phyloP scores from a whole-genome alignment of 2,329 filamentous ascomycete genomes.

The Sporothrix brasiliensis region DNA sequence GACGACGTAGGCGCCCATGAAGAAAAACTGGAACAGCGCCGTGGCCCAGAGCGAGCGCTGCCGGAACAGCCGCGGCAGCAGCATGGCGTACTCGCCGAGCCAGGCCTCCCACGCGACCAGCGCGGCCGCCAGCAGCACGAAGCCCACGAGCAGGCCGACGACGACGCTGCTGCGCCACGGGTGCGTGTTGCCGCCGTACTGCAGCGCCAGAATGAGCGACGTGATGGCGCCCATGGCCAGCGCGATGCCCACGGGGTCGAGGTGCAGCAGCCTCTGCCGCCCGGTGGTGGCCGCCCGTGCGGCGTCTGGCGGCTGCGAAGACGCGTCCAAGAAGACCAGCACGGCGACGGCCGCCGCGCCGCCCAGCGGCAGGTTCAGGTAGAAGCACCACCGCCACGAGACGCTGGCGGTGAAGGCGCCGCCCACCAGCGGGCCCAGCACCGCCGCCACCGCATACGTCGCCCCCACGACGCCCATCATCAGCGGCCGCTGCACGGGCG shows the following conservation, averaged over 20 bases:
- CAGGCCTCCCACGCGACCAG: conserved; percentile 43
- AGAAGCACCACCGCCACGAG: conserved; percentile 50
- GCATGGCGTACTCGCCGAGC: conserved; percentile 53
- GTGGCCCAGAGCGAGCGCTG: conserved; percentile 49
- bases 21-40: conserved; percentile 46
- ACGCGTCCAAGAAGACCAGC: not conserved
- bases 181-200: conserved; percentile 48
- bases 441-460: conserved; percentile 39
- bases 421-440: conserved; percentile 38
- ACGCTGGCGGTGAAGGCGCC: conserved; percentile 38
- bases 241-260: conserved; percentile 25
- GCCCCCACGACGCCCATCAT: conserved; percentile 22
- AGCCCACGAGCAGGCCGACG: conserved; percentile 44
- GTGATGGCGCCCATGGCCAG: conserved; percentile 40
- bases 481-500: conserved; percentile 5
- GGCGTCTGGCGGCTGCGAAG: not conserved
- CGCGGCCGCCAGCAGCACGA: conserved; percentile 35
- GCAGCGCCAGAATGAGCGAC: conserved; percentile 47
- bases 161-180: conserved; percentile 44
- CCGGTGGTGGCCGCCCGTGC: not conserved
- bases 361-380: conserved; percentile 41
- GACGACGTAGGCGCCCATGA: conserved; percentile 50
- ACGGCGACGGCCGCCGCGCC: conserved; percentile 20
- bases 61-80: conserved; percentile 50
- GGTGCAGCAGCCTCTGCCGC: conserved; percentile 23